Base-by-base conservation (phyloP, 306 rosid species). In the Ormosia emarginata region DNA sequence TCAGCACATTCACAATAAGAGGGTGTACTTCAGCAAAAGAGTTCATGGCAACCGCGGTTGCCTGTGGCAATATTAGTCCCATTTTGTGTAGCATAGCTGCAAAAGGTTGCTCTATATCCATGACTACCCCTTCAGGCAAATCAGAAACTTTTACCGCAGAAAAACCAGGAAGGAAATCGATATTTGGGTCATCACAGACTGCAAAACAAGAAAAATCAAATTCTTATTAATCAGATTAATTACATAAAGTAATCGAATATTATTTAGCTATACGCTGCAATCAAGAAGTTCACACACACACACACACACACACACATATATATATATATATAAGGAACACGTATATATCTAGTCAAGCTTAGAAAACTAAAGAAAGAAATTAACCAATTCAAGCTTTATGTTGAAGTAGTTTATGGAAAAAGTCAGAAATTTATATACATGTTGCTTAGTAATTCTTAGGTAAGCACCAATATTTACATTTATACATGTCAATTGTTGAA, bases 1-100 rank as follows among this genome's bases (percentile, higher is more conserved):
- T 80, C 1, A 93, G 91, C 4, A 62, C 56, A 2, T 75, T 68
- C 2, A 41, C 72, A 1, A 77, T 67, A 0, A 59, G 79, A 11
- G 81, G 61, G 70, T 89, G 88, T 5, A 90, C 2, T 36, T 68
- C 81, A 44, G 67, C 82, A 49, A 85, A 95, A 0, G 94, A 95
- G 87, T 95, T 95, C 15, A 93, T 78, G 50, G 84, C 83, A 39
- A 95, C 88, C 1, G 90, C 88, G 0, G 86, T 83, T 46, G 97
- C 98, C 11, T 58, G 63, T 1, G 94, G 90, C 18, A 95, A 83
- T 10, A 6, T 72, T 5, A 11, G 72, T 44, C 94, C 98, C 97
- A 93, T 88, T 74, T 88, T 87, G 74, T 89, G 58, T 30, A 87
- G 9, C 92, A 93, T 57, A 0, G 2, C n/a, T 40, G 89, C 33